Conservation (phyloP, 192 early-diverging fungal genomes). For the Backusella liffmaniae region DNA sequence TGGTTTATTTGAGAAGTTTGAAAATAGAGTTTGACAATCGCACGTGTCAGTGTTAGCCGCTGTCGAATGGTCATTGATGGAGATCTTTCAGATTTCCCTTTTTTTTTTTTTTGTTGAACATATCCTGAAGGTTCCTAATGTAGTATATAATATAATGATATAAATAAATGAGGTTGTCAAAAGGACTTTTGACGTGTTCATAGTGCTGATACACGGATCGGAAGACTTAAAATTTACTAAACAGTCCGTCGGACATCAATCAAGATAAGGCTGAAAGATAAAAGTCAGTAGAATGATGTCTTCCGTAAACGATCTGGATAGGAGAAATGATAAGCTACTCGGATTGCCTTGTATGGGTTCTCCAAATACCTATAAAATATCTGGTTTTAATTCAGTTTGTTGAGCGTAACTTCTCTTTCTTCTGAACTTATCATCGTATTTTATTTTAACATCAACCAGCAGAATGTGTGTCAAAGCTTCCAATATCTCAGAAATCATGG, state of each 20-base stretch:
- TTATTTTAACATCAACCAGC: neutral
- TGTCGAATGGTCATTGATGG: neutral
- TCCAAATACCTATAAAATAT: slow-evolving; percentile 2
- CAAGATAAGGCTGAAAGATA: slow-evolving; percentile 2
- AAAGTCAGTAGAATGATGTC: slow-evolving; percentile 5
- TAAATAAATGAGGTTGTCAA: neutral
- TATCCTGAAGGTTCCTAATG: neutral
- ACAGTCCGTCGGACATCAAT: neutral
- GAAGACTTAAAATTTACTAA: slow-evolving; percentile 2
- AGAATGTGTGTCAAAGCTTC: neutral
- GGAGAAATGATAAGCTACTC: slow-evolving; percentile 6
- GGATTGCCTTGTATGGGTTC: slow-evolving; percentile 6
- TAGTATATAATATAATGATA: neutral
- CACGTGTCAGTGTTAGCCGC: neutral
- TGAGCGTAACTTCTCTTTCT: neutral
- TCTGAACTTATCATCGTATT: neutral
- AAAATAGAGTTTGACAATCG: slow-evolving; percentile 5
- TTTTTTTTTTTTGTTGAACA: neutral
- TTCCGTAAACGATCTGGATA: slow-evolving; percentile 7
- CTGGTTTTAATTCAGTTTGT: neutral
- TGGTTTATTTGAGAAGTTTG: neutral
- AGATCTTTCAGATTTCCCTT: slow-evolving; percentile 5
- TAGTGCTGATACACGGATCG: neutral
- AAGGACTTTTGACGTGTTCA: neutral
- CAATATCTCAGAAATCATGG: neutral